phyloP scores from a whole-genome alignment of 2,329 filamentous ascomycete species.

The Metarhizium anisopliae region DNA sequence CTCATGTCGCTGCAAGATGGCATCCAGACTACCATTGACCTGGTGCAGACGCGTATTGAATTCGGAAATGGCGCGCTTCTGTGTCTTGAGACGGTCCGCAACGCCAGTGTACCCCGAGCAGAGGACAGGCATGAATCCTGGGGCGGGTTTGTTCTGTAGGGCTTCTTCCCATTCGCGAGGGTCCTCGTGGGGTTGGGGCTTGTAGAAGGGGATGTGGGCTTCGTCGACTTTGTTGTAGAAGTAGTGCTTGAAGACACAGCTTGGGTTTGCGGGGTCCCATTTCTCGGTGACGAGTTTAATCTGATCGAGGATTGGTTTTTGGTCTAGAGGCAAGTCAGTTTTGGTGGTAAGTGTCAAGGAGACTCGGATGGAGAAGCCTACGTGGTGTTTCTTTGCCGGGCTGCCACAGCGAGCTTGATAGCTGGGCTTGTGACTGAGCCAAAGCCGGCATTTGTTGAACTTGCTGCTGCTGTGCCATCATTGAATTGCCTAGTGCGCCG shows the following conservation, averaged over 20 bases:
- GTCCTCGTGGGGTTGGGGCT: constrained; percentile 61
- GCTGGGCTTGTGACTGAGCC: constrained; percentile 36
- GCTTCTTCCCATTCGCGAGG: constrained; percentile 78
- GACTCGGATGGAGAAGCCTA: constrained; percentile 18
- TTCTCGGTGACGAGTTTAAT: constrained; percentile 62
- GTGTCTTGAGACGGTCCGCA: constrained; percentile 61
- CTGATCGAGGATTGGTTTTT: constrained; percentile 68
- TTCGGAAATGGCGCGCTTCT: constrained; percentile 58
- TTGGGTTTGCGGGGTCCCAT: constrained; percentile 61
- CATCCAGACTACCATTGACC: constrained; percentile 65
- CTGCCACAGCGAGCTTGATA: constrained; percentile 44
- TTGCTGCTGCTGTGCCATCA: constrained; percentile 23
- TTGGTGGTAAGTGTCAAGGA: constrained; percentile 1
- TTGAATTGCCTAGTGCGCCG: constrained; percentile 18
- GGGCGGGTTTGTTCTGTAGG: constrained; percentile 66
- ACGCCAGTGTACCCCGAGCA: constrained; percentile 66
- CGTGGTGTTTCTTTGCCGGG: constrained; percentile 40
- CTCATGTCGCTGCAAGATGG: constrained; percentile 68
- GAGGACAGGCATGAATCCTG: constrained; percentile 68
- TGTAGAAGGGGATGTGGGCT: constrained; percentile 66
- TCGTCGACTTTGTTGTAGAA: constrained; percentile 81
- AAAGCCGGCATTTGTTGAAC: constrained; percentile 32
- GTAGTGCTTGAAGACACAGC: constrained; percentile 72
- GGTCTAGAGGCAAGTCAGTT: constrained; percentile 25
- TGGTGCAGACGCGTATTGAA: constrained; percentile 68